A percentile compares a stretch with the other conserved stretches of the same genome.
Evolutionary conservation across 2,329 filamentous ascomycete species (phyloP).

Genomic region (Colletotrichum aenigma): DNA sequence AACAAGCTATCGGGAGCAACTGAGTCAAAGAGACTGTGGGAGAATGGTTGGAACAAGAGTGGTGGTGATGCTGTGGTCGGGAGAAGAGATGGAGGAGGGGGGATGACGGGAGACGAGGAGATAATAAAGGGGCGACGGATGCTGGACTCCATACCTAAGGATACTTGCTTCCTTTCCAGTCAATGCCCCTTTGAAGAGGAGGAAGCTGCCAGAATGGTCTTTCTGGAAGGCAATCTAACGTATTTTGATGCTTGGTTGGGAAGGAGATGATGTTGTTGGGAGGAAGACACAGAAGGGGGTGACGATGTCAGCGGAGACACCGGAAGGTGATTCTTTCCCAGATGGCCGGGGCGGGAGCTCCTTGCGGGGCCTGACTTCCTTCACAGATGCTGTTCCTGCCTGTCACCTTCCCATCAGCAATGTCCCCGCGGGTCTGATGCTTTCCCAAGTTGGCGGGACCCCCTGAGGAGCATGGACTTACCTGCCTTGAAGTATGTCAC

Average conservation of each 20-base stretch:
- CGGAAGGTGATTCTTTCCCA: background rate
- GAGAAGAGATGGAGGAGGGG: background rate
- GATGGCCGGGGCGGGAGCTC: background rate
- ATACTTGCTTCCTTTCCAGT: slow-evolving; percentile 6
- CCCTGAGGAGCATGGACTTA: background rate
- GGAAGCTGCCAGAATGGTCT: background rate
- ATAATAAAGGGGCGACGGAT: slow-evolving; percentile 27
- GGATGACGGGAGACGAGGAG: slow-evolving; percentile 29
- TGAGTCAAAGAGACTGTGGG: slow-evolving; percentile 43
- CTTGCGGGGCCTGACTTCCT: background rate
- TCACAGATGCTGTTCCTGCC: background rate
- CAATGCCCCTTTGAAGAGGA: background rate
- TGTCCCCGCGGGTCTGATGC: background rate
- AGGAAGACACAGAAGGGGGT: background rate
- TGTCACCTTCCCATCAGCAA: background rate
- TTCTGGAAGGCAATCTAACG: background rate
- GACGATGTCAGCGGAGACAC: background rate
- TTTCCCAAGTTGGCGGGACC: background rate
- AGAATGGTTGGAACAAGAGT: slow-evolving; percentile 28
- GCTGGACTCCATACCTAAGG: slow-evolving; percentile 5
- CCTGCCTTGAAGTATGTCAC: background rate
- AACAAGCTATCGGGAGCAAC: slow-evolving; percentile 63
- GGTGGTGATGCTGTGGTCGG: slow-evolving; percentile 52
- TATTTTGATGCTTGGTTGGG: background rate
- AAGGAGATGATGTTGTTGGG: background rate